Percentiles rank a stretch among this genome's conserved stretches.
phyloP scores from a whole-genome alignment of 2,329 filamentous ascomycete genomes.

The Aspergillus sp. region DNA sequence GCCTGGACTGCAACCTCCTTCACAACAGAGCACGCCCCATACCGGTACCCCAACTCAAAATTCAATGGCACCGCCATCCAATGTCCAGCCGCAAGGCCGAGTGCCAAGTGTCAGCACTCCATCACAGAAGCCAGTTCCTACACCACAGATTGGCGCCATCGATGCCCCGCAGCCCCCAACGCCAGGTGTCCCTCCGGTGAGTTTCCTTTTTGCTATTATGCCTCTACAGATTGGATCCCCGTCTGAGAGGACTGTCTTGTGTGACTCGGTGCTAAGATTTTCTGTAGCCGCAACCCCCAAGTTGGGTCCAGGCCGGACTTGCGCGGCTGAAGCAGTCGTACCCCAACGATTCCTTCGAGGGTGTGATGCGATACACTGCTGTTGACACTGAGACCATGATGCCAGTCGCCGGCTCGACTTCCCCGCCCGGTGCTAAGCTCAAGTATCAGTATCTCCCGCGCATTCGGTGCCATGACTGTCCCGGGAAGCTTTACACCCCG shows the following conservation, averaged over 20 bases:
- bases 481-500: slow-evolving; percentile 89
- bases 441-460: slow-evolving; percentile 83
- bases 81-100: slow-evolving; percentile 28
- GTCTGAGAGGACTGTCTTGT: slow-evolving; percentile 3
- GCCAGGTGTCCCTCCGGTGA: slow-evolving; percentile 43
- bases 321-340: slow-evolving; percentile 67
- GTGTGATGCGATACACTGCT: slow-evolving; percentile 83
- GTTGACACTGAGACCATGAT: slow-evolving; percentile 70
- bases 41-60: slow-evolving; percentile 50
- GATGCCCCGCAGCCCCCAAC: slow-evolving; percentile 44
- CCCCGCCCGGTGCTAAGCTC: slow-evolving; percentile 57
- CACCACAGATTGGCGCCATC: slow-evolving; percentile 43
- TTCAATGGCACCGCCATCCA: slow-evolving; percentile 49
- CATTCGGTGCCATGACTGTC: slow-evolving; percentile 89
- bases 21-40: slow-evolving; percentile 45
- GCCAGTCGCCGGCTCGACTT: slow-evolving; percentile 55
- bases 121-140: slow-evolving; percentile 24
- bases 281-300: slow-evolving; percentile 73
- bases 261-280: slow-evolving; percentile 7
- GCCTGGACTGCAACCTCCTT: slow-evolving; percentile 43
- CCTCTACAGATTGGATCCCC: not conserved
- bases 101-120: slow-evolving; percentile 19
- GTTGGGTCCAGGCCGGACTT: slow-evolving; percentile 78
- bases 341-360: slow-evolving; percentile 80
- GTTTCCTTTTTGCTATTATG: slow-evolving; percentile 27